These are phyloP conservation scores for Stephanodiscus minutulus DNA, from an alignment of 108 stramenopile species.

Conservation along the genomic window DNA sequence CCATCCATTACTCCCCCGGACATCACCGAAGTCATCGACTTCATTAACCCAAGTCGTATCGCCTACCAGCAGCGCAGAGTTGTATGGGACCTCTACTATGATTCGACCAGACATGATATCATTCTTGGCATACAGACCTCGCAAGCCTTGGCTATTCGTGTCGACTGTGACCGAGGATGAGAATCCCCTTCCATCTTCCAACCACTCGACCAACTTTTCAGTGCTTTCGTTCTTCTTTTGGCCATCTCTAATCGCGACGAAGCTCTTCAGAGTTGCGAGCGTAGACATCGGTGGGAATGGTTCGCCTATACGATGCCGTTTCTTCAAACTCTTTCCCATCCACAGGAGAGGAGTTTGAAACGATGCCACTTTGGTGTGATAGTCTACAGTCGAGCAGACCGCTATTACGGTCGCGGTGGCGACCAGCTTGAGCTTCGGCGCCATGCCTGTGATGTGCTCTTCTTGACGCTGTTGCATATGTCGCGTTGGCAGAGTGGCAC, in stretches of 20 bases:
- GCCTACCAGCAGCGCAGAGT: constrained; percentile 9
- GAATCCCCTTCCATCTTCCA: neutral
- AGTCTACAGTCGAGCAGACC: neutral
- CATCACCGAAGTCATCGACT: neutral
- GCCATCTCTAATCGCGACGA: neutral
- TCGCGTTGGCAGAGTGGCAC: no score
- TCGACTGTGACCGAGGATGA: constrained; percentile 1
- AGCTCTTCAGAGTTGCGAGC: neutral
- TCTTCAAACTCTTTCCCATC: neutral
- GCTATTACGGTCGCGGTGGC: constrained; percentile 1
- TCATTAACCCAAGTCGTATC: neutral
- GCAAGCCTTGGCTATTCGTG: constrained; percentile 6
- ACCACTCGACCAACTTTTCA: constrained; percentile 1
- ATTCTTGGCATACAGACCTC: constrained; percentile 17
- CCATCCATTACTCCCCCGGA: neutral
- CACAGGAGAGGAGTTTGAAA: constrained; percentile 17
- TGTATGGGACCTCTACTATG: constrained; percentile 17
- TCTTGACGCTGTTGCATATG: no score
- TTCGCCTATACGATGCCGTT: neutral
- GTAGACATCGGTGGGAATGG: neutral
- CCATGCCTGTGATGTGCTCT: no score
- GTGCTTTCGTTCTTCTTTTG: neutral
- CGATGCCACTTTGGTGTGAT: neutral
- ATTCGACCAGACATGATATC: constrained; percentile 13
- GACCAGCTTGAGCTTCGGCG: neutral